Base-by-base conservation (phyloP, 2,329 filamentous ascomycete species). In the Scedosporium aurantiacum region DNA sequence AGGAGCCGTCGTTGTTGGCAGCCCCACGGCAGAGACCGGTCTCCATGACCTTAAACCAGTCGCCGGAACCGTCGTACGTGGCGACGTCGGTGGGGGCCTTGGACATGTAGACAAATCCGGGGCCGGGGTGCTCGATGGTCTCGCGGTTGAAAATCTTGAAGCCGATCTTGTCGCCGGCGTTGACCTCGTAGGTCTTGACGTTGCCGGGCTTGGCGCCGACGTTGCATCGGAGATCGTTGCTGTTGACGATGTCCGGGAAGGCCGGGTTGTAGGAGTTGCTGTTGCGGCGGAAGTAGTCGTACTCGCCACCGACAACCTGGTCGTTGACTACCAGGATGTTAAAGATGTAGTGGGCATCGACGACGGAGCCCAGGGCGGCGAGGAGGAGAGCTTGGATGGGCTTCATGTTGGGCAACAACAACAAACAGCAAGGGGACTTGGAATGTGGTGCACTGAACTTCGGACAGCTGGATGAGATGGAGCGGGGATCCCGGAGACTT, bases 101-200 rank as follows among this genome's bases (percentile, higher is more conserved):
- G 52, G 74, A 75, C 70, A 78, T 69, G 67, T 77, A 77, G 64
- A 76, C 68, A 63, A 72, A 72, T 16, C 74, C 71, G 0, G 75
- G 74, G 10, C 75, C 75, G 5, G 75, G 75, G 65, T 77, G 75
- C 70, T 77, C 73, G 67, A 82, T 75, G 67, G 77, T 68, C 65
- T 78, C 73, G 68, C 76, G 75, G 73, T 79, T 70, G 72, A 78
- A 72, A 65, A 82, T 66, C 75, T 80, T 73, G 73, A 81, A 71
- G 66, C 76, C 71, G 69, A 82, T 67, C 68, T 79, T 75, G 69
- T 78, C 74, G 50, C 79, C 79, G 3, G 78, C 74, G 61, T 76
- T 76, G 63, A 80, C 78, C 1, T 70, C 68, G 66, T 79, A 73
- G 5, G 76, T 74, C 67, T 75, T 71, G 18, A 75, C 76, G n/a